Percentiles rank a stretch among this genome's conserved stretches.
These are phyloP conservation scores for Aspergillus sp. DNA, from an alignment of 2,329 filamentous ascomycete genomes.

Conservation along the genomic window DNA sequence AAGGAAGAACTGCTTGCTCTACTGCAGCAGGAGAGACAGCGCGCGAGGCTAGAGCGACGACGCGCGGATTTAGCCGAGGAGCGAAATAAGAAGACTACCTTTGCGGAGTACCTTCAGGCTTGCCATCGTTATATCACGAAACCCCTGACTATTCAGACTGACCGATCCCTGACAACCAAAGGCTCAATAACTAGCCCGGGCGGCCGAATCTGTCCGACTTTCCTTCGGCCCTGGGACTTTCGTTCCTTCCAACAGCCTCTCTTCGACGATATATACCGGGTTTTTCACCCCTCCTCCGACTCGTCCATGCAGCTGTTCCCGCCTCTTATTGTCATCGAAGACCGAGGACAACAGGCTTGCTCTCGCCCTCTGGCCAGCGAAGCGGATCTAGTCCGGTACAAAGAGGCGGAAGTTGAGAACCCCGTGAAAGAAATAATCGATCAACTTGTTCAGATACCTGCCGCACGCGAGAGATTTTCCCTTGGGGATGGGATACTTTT, in stretches of 20 bases:
- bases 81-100: constrained; percentile 1
- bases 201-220: constrained; percentile 4
- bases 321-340: constrained; percentile 1
- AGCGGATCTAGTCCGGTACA: neutral
- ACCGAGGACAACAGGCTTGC: constrained; percentile 2
- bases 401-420: constrained; percentile 6
- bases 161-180: constrained; percentile 1
- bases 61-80: too few relatives aligned
- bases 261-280: constrained; percentile 5
- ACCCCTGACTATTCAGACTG: constrained; percentile 3
- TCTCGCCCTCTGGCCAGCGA: constrained; percentile 1
- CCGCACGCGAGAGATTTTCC: neutral
- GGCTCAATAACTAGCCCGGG: constrained; percentile 5
- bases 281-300: constrained; percentile 1
- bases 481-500: constrained; percentile 1
- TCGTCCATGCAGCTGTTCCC: neutral
- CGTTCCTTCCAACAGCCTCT: neutral
- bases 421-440: constrained; percentile 5
- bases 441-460: neutral
- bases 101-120: constrained; percentile 5
- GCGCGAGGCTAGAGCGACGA: too few relatives aligned
- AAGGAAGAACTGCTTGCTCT: too few relatives aligned
- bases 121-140: constrained; percentile 5
- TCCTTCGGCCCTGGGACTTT: constrained; percentile 3
- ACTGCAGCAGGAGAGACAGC: too few relatives aligned